Evolutionary conservation across 2,329 filamentous ascomycete species (phyloP).

Genomic region (Trichoderma koningiopsis): DNA sequence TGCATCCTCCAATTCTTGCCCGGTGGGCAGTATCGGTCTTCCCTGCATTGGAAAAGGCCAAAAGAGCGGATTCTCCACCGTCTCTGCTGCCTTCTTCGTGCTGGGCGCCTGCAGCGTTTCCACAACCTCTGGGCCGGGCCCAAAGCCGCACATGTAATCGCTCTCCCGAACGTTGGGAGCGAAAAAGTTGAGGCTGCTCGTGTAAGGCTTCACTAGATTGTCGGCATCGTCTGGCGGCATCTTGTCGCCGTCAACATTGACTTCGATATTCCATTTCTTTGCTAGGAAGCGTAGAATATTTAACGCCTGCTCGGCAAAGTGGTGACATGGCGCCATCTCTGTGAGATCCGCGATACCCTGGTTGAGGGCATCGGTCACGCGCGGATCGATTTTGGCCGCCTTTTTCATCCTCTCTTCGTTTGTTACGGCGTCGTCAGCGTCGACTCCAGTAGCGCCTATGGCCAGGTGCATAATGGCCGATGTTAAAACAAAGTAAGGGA

Average conservation of each 20-base stretch:
- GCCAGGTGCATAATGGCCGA: slow-evolving; percentile 63
- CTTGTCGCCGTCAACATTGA: slow-evolving; percentile 45
- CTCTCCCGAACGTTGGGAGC: slow-evolving; percentile 51
- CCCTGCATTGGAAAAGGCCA: slow-evolving; percentile 65
- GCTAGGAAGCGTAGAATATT: slow-evolving; percentile 61
- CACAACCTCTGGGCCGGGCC: slow-evolving; percentile 30
- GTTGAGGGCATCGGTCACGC: slow-evolving; percentile 49
- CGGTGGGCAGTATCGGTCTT: slow-evolving; percentile 54
- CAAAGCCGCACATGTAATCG: slow-evolving; percentile 55
- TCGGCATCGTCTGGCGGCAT: slow-evolving; percentile 43
- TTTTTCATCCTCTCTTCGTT: slow-evolving; percentile 38
- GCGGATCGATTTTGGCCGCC: slow-evolving; percentile 41
- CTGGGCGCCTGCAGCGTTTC: slow-evolving; percentile 25
- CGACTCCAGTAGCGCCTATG: slow-evolving; percentile 46
- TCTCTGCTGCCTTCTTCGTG: slow-evolving; percentile 39
- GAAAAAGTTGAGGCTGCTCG: slow-evolving; percentile 60
- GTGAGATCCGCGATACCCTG: slow-evolving; percentile 60
- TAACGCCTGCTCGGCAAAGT: slow-evolving; percentile 62
- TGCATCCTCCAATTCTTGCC: slow-evolving; percentile 51
- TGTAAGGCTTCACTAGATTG: slow-evolving; percentile 49
- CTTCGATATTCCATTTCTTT: slow-evolving; percentile 60
- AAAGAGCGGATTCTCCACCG: slow-evolving; percentile 57
- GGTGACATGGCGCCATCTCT: slow-evolving; percentile 63
- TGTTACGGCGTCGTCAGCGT: slow-evolving; percentile 29
- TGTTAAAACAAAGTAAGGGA: slow-evolving; percentile 64